phyloP scores from a whole-genome alignment of 148 eudicot genomes.

The Cornus kousa region DNA sequence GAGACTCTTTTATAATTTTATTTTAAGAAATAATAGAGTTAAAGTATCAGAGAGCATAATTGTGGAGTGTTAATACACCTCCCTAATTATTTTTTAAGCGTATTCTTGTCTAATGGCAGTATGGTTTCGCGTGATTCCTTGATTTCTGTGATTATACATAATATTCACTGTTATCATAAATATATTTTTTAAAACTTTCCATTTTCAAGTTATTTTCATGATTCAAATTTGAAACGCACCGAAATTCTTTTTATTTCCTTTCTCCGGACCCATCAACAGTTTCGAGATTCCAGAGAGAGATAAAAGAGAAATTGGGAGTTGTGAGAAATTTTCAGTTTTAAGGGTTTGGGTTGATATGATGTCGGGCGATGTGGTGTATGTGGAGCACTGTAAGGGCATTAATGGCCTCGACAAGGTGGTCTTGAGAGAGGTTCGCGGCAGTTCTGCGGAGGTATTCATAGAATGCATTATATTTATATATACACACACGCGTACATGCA shows the following conservation, averaged over 20 bases:
- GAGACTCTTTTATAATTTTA: too few species aligned
- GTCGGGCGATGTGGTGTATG: conserved; percentile 8
- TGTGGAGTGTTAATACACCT: too few species aligned
- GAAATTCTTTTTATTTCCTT: neutral
- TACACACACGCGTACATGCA: too few species aligned
- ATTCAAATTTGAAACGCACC: neutral
- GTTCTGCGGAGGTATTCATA: conserved; percentile 62
- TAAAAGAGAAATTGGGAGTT: neutral
- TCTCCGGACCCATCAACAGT: neutral
- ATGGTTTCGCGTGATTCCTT: too few species aligned
- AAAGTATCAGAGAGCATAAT: too few species aligned
- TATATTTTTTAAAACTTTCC: too few species aligned
- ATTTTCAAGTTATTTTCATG: neutral
- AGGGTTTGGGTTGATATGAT: conserved; percentile 10
- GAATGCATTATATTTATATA: neutral
- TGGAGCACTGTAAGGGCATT: conserved; percentile 18
- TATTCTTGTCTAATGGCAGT: too few species aligned
- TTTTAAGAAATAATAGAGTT: too few species aligned
- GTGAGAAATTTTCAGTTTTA: neutral
- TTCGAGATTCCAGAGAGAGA: neutral
- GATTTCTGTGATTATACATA: too few species aligned
- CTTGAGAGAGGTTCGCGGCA: conserved; percentile 15
- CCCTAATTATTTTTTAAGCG: too few species aligned
- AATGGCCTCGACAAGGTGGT: conserved; percentile 21
- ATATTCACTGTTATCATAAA: too few species aligned